These are phyloP conservation scores for Primulina huaijiensis DNA, from an alignment of 257 asterid species.

Conservation along the genomic window DNA sequence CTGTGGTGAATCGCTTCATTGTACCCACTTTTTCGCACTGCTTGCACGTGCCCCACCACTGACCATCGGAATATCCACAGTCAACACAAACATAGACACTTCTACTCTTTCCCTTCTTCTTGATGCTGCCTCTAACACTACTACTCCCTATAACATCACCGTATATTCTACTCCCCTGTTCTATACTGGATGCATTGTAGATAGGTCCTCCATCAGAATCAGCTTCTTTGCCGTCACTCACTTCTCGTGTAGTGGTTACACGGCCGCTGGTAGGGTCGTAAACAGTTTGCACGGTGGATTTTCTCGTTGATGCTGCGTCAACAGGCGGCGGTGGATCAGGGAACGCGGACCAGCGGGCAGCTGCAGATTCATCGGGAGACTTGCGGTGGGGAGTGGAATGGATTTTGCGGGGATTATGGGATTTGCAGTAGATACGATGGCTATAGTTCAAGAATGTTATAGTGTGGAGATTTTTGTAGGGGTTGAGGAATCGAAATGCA, in stretches of 20 bases:
- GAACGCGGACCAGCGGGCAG: constrained; percentile 38
- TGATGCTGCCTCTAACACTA: constrained; percentile 33
- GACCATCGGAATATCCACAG: constrained; percentile 82
- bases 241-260: constrained; percentile 48
- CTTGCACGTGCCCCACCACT: constrained; percentile 97
- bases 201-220: constrained; percentile 24
- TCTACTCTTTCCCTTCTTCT: constrained; percentile 62
- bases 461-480: constrained; percentile 36
- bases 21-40: constrained; percentile 61
- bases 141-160: constrained; percentile 51
- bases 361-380: constrained; percentile 34
- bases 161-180: constrained; percentile 42
- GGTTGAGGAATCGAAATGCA: constrained; percentile 44
- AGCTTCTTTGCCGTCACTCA: constrained; percentile 19
- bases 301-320: constrained; percentile 24
- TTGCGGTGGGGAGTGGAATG: constrained; percentile 33
- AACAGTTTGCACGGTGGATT: constrained; percentile 38
- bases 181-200: constrained; percentile 17
- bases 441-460: constrained; percentile 29
- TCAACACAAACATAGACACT: constrained; percentile 62
- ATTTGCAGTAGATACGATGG: constrained; percentile 29
- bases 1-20: constrained; percentile 52
- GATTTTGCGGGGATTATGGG: constrained; percentile 35
- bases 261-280: constrained; percentile 57
- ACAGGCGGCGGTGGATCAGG: constrained; percentile 26